Evolutionary conservation across 176 grass and related monocot species (phyloP).

Genomic region (Elaeis guineensis): DNA sequence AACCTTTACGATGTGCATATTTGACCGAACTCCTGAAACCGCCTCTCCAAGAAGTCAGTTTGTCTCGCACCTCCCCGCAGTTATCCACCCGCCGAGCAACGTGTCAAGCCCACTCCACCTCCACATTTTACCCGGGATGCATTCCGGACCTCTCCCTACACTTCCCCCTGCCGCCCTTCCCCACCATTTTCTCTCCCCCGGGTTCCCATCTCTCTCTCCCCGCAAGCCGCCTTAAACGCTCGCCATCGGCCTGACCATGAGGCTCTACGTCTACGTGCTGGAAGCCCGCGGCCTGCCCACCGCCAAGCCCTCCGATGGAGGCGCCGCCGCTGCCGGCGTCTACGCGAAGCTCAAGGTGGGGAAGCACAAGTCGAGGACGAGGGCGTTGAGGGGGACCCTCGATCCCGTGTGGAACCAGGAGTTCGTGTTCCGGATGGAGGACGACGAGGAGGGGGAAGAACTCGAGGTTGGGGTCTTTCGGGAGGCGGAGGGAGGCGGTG

Average conservation of each 20-base stretch:
- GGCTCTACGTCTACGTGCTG: constrained; percentile 47
- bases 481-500: constrained; percentile 10
- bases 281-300: constrained; percentile 45
- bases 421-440: constrained; percentile 36
- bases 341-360: constrained; percentile 66
- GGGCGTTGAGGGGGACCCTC: constrained; percentile 16
- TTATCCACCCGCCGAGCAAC: neutral
- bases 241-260: constrained; percentile 29
- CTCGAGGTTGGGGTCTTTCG: constrained; percentile 46
- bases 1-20: no score
- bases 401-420: constrained; percentile 66
- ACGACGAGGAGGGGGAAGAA: constrained; percentile 11
- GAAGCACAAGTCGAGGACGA: constrained; percentile 35
- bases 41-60: no score
- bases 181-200: neutral
- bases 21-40: no score
- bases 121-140: constrained; percentile 4
- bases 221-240: no score
- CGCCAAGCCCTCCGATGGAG: neutral
- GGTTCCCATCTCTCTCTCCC: no score
- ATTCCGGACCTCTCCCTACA: no score
- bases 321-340: constrained; percentile 1
- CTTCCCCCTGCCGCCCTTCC: neutral
- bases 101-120: neutral
- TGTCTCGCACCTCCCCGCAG: neutral